Percentiles rank a stretch among this genome's conserved stretches.
These are phyloP conservation scores for Cercophora samala DNA, from an alignment of 495 filamentous ascomycete genomes.

Conservation along the genomic window DNA sequence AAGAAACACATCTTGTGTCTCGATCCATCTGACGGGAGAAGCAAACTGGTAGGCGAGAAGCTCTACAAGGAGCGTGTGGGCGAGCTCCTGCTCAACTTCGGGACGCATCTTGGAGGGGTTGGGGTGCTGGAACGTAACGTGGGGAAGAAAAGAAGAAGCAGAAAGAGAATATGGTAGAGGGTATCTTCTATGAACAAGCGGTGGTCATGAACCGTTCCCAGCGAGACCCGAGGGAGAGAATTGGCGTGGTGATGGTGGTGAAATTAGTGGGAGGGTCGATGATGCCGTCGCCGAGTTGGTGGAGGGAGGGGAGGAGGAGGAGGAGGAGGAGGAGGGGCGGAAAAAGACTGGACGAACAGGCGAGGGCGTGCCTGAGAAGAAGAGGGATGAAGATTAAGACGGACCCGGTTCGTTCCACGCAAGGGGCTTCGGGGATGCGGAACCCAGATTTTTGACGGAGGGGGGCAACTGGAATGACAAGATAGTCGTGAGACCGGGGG, in stretches of 20 bases:
- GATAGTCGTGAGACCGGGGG: conserved; percentile 11
- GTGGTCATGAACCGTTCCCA: background rate
- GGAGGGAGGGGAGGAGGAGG: conserved; percentile 1
- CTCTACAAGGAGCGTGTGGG: conserved; percentile 96
- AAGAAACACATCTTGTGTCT: conserved; percentile 98
- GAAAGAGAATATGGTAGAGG: conserved; percentile 4
- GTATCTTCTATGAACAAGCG: conserved; percentile 17
- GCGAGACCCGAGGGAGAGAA: background rate
- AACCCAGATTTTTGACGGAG: conserved; percentile 4
- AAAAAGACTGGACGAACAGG: conserved; percentile 1
- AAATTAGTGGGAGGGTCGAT: background rate
- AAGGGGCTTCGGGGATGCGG: conserved; percentile 5
- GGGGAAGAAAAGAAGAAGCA: conserved; percentile 8
- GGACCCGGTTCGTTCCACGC: background rate
- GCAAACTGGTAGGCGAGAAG: conserved; percentile 99
- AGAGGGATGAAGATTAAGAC: background rate
- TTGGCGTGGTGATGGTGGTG: background rate
- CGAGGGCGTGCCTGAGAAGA: background rate
- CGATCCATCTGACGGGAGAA: conserved; percentile 97
- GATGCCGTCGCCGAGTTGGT: background rate
- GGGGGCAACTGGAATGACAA: conserved; percentile 12
- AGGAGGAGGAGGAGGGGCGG: background rate
- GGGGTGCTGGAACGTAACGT: background rate
- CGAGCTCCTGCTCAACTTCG: conserved; percentile 97
- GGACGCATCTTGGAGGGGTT: conserved; percentile 71